Evolutionary conservation across 805 yeast species (phyloP), one percentile per base, ranked within the genome.

Genomic region (Clavispora phyllophila): DNA sequence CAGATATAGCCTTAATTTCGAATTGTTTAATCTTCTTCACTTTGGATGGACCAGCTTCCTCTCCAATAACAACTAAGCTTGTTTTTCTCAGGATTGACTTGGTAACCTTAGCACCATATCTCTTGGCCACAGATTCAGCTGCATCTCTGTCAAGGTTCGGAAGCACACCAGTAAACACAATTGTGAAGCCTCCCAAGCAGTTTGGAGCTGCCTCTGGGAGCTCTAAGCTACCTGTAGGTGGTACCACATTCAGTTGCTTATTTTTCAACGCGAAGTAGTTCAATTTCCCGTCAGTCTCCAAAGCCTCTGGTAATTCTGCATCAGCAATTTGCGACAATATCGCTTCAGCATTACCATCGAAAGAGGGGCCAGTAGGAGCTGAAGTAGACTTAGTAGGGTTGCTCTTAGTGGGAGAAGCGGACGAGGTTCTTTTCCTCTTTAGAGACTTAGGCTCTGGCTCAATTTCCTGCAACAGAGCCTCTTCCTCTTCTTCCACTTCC

Each of bases 41-140:
- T 62, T 93, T 93, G n/a, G 88, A 81, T 2, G 98, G 97, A 0
- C 99, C 99, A 2, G 99, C 98, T 51, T 93, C 97, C 40, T 76
- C 88, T 7, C 99, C 99, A 24, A 93, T 72, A 1, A 93, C 97
- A 2, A 91, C 96, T 36, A 89, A 71, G 19, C 88, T 78, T 0
- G 99, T 93, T 55, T 84, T 87, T 9, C 87, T 79, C 43, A 93
- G 85, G 20, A 91, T 83, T 0, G 96, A 78, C 53, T 87, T 81
- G 4, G 95, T 87, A 14, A 91, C 95, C 54, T 82, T 82, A 3
- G 96, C 99, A 13, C 99, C 99, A 56, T 91, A 88, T 49, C 76
- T 74, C 53, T 87, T 82, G 5, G 96, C 96, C 10, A 86, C 57
- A 19, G 75, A 70, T 56, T 87, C 95, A 23, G 90, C 82, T 17